Conservation (phyloP, 2,329 filamentous ascomycete genomes). For the Didymosphaeria variabile region DNA sequence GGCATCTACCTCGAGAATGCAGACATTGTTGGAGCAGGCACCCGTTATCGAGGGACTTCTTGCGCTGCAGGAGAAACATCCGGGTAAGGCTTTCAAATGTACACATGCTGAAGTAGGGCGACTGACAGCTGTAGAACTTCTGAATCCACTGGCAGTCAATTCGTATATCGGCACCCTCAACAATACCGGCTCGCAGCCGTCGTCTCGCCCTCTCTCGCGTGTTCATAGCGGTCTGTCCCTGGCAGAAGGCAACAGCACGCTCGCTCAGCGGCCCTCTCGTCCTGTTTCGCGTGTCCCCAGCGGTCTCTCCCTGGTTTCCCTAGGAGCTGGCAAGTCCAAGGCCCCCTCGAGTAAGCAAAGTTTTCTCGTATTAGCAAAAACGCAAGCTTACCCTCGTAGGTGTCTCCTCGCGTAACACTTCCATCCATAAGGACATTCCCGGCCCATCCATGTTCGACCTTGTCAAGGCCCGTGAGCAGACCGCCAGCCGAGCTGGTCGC, state of each 20-base stretch:
- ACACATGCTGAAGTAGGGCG: too few relatives aligned
- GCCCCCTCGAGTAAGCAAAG: neutral
- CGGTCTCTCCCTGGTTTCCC: neutral
- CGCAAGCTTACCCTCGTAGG: neutral
- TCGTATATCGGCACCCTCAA: neutral
- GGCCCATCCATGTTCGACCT: neutral
- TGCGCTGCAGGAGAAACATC: neutral
- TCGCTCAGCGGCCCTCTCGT: neutral
- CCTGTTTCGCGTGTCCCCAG: neutral
- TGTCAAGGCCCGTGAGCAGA: slow-evolving; percentile 8
- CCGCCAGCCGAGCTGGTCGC: slow-evolving; percentile 14
- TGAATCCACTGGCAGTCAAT: neutral
- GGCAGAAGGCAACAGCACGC: neutral
- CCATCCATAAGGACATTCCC: slow-evolving; percentile 2
- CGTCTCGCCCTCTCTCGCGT: neutral
- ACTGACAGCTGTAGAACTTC: neutral
- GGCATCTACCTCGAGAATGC: slow-evolving; percentile 13
- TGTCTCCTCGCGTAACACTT: neutral
- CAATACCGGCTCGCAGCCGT: neutral
- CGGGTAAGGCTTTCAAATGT: neutral
- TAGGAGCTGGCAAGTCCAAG: neutral
- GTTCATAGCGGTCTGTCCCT: neutral
- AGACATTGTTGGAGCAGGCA: neutral
- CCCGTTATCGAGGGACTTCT: neutral
- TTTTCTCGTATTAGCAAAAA: neutral